Base-by-base conservation (phyloP, 1,284 basidiomycete genomes). In the Lentinus polychrous region DNA sequence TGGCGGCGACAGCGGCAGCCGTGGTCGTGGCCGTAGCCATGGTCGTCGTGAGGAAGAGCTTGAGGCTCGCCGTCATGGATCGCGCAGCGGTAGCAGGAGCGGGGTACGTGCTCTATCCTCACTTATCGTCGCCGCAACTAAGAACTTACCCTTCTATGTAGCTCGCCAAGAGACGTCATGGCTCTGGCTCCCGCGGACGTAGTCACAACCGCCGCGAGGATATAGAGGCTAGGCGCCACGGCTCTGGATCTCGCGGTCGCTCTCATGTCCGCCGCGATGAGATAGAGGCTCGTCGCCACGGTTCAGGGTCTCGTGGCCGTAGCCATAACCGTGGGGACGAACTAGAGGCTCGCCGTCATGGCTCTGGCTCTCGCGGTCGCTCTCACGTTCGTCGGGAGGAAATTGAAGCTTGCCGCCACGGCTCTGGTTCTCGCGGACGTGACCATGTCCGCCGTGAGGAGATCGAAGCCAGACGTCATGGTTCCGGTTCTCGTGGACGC, bases 1-100 rank as follows among this genome's bases (percentile, higher is more conserved):
- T 14, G 55, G 56, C 39, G 59, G 59, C n/a, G 53, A 57, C 39
- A 57, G 56, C 10, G 49, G 52, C 1, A 36, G 52, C 3, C 39
- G 56, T 24, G 56, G 55, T 32, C 50, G 56, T 20, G 54, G 55
- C n/a, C 39, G 52, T 40, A 53, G 52, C 22, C 42, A 39, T 18
- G 17, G 22, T 37, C 48, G 46, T 23, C 49, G 49, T 43, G 49
- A 14, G 31, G 51, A 43, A 33, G 36, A 37, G 36, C 36, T 37
- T 37, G 36, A 37, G 18, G 36, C 36, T 20, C 36, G 36, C 12
- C 36, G 36, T 14, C 36, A 37, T 12, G n/a, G n/a, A n/a, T n/a
- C n/a, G n/a, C n/a, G n/a, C n/a, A n/a, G n/a, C n/a, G n/a, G n/a
- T n/a, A n/a, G n/a, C n/a, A n/a, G n/a, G n/a, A n/a, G n/a, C n/a